phyloP scores from a whole-genome alignment of 2,329 filamentous ascomycete species.

The Plenodomus biglobosus region DNA sequence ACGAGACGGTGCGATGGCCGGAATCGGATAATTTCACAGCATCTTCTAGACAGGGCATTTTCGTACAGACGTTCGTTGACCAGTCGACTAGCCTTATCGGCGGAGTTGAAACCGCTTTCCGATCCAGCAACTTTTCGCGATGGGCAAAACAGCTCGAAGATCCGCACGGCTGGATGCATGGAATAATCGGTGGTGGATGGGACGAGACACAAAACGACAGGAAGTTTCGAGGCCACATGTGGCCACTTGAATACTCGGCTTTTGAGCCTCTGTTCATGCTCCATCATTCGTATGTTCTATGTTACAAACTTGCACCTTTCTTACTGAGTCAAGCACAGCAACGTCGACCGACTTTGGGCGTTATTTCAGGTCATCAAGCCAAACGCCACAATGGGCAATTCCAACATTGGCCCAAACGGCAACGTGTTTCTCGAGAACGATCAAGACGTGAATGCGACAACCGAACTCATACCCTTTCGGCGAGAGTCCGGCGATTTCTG shows the following conservation, averaged over 20 bases:
- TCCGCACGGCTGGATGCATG: slow-evolving; percentile 35
- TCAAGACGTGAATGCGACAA: slow-evolving; percentile 50
- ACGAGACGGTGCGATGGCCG: slow-evolving; percentile 38
- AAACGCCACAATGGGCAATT: slow-evolving; percentile 62
- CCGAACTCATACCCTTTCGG: slow-evolving; percentile 46
- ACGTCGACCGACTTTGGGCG: slow-evolving; percentile 57
- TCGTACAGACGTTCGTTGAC: slow-evolving; percentile 14
- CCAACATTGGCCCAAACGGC: slow-evolving; percentile 21
- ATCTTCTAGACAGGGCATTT: slow-evolving; percentile 17
- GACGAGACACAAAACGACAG: slow-evolving; percentile 1
- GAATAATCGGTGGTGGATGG: slow-evolving; percentile 50
- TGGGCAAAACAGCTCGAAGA: slow-evolving; percentile 43
- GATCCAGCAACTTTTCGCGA: slow-evolving; percentile 9
- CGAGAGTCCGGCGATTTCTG: slow-evolving; percentile 28
- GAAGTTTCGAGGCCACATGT: slow-evolving; percentile 63
- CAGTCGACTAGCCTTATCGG: slow-evolving; percentile 44
- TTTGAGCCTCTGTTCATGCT: slow-evolving; percentile 68
- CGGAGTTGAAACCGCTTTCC: slow-evolving; percentile 6
- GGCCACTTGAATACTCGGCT: slow-evolving; percentile 68
- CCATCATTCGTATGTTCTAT: slow-evolving; percentile 42
- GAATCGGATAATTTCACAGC: slow-evolving; percentile 18
- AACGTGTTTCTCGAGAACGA: slow-evolving; percentile 46
- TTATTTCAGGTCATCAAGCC: slow-evolving; percentile 76
- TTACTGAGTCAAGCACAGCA: slow-evolving; percentile 12
- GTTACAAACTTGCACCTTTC: too few relatives aligned